Percentiles rank a stretch among this genome's conserved stretches.
phyloP scores from a whole-genome alignment of 1,284 basidiomycete species.

The Rugosomyces carneus region DNA sequence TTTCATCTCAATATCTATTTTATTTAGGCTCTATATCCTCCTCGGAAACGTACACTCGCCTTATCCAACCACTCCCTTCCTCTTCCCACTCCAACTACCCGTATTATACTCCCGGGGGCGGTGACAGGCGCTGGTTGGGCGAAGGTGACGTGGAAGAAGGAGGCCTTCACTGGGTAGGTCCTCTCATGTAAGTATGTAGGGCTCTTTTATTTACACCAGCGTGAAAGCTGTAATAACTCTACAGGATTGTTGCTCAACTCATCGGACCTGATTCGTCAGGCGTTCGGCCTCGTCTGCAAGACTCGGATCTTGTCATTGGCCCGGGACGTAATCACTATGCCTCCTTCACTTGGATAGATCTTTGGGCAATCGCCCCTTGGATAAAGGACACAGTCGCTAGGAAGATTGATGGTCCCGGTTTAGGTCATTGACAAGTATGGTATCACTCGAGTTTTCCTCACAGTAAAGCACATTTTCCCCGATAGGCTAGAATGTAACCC shows the following conservation, averaged over 20 bases:
- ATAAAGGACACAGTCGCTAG: conserved; percentile 56
- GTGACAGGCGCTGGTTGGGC: conserved; percentile 59
- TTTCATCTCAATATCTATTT: not conserved
- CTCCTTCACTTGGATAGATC: conserved; percentile 63
- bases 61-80: conserved; percentile 54
- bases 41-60: conserved; percentile 31
- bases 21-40: conserved; percentile 17
- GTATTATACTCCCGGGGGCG: conserved; percentile 61
- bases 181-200: conserved; percentile 48
- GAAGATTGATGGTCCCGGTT: conserved; percentile 60
- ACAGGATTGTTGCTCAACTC: conserved; percentile 63
- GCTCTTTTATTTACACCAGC: not conserved
- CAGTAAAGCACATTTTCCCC: no score
- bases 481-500: not conserved
- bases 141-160: conserved; percentile 48
- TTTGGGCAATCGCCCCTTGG: conserved; percentile 72
- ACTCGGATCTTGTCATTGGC: conserved; percentile 43
- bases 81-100: conserved; percentile 57
- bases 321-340: conserved; percentile 52
- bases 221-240: not conserved
- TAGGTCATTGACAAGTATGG: conserved; percentile 41
- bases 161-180: conserved; percentile 67
- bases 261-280: conserved; percentile 34
- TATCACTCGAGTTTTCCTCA: not conserved
- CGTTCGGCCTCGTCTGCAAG: conserved; percentile 35